A percentile compares a stretch with the other conserved stretches of the same genome.
Evolutionary conservation across 371 early-diverging fungal genomes (phyloP).

Genomic region (Parasitella parasitica): DNA sequence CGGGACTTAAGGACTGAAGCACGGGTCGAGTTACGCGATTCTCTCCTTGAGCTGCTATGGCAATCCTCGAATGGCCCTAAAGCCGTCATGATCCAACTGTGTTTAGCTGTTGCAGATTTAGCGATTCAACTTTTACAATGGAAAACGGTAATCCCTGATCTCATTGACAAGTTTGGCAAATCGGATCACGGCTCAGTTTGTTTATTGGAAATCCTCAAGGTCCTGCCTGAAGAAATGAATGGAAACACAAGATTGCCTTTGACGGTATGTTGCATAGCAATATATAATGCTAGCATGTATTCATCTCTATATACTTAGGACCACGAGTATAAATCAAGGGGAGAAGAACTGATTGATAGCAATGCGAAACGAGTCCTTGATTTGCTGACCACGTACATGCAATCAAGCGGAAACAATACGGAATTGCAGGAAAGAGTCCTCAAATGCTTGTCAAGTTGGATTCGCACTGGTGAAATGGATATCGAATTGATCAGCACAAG

Average conservation of each 20-base stretch:
- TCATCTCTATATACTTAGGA: constrained; percentile 35
- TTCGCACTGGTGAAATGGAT: constrained; percentile 80
- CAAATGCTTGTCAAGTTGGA: constrained; percentile 81
- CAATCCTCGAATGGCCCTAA: constrained; percentile 53
- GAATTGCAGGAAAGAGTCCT: constrained; percentile 67
- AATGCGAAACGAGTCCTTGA: constrained; percentile 66
- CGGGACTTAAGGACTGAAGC: constrained; percentile 69
- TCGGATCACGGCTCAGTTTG: constrained; percentile 39
- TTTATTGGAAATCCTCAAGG: constrained; percentile 78
- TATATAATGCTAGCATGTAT: not conserved
- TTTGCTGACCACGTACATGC: constrained; percentile 65
- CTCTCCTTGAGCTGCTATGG: constrained; percentile 67
- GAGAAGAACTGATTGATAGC: constrained; percentile 60
- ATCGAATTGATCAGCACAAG: constrained; percentile 61
- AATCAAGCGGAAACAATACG: constrained; percentile 56
- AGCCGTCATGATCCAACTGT: constrained; percentile 77
- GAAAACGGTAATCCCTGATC: constrained; percentile 74
- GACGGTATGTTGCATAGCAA: too few species aligned
- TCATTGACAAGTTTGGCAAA: constrained; percentile 62
- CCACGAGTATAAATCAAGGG: constrained; percentile 60
- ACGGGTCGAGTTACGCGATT: constrained; percentile 74
- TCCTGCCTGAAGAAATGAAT: constrained; percentile 87
- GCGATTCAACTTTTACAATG: constrained; percentile 85
- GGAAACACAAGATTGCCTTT: constrained; percentile 66
- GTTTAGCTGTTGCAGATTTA: constrained; percentile 81